Percentiles rank a stretch among this genome's conserved stretches.
These are phyloP conservation scores for Diaporthe ilicicola DNA, from an alignment of 2,329 filamentous ascomycete species.

Conservation along the genomic window DNA sequence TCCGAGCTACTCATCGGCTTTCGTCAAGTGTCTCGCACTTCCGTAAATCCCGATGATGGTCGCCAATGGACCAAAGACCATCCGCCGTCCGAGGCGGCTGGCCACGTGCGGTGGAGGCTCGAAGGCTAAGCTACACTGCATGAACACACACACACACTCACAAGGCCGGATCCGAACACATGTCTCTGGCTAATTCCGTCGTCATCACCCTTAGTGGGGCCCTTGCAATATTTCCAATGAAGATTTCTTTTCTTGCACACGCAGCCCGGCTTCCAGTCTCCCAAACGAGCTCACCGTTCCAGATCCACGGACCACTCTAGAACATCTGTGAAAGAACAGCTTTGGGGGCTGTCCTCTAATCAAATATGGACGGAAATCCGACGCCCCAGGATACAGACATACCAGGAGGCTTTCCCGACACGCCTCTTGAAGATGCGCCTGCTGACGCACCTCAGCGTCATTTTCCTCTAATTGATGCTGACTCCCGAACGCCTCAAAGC, in stretches of 20 bases:
- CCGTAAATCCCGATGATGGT: background rate
- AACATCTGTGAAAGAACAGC: background rate
- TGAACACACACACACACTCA: background rate
- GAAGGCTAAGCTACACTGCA: no score
- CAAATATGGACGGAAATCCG: background rate
- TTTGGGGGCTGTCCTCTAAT: background rate
- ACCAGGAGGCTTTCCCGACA: conserved; percentile 16
- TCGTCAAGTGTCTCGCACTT: background rate
- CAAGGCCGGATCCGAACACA: conserved; percentile 7
- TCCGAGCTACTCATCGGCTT: background rate
- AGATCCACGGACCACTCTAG: background rate
- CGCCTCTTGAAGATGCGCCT: conserved; percentile 1
- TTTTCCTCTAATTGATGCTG: background rate
- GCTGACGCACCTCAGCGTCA: background rate
- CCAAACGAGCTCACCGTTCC: background rate
- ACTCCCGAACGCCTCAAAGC: background rate
- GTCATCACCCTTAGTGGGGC: background rate
- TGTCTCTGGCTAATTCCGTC: conserved; percentile 16
- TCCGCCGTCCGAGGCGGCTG: conserved; percentile 8
- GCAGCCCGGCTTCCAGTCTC: background rate
- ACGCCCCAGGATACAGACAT: background rate
- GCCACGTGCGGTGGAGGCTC: no score
- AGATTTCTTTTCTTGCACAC: background rate
- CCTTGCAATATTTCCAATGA: background rate
- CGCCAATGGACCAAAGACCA: conserved; percentile 4